These are phyloP conservation scores for Tricholoma sp. DNA, from an alignment of 768 basidiomycete genomes.

Conservation along the genomic window DNA sequence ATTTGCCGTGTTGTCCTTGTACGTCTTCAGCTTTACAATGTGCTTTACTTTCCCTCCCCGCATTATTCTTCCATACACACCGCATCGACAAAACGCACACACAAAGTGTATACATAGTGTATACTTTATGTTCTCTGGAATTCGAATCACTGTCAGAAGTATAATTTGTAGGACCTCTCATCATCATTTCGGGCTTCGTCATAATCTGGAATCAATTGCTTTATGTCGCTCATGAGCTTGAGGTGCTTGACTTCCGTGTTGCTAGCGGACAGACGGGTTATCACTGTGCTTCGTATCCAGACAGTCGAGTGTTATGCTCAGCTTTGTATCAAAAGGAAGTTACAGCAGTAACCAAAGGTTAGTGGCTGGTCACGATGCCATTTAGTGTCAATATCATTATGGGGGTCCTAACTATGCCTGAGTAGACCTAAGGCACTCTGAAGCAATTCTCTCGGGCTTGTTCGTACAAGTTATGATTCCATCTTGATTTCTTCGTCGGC, in stretches of 20 bases:
- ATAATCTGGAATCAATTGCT: neutral
- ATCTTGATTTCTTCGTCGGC: no score
- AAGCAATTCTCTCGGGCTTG: no score
- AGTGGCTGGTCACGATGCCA: no score
- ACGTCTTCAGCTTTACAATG: neutral
- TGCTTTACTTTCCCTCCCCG: neutral
- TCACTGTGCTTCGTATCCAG: no score
- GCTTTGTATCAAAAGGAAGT: no score
- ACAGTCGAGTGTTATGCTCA: no score
- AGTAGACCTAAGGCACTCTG: no score
- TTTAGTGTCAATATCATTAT: no score
- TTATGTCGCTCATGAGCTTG: neutral
- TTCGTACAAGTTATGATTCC: no score
- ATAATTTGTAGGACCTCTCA: neutral
- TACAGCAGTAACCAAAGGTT: no score
- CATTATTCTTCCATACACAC: slow-evolving; percentile 2
- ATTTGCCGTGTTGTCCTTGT: neutral
- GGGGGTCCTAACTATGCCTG: no score
- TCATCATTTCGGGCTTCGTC: slow-evolving; percentile 3
- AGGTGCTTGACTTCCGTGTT: neutral
- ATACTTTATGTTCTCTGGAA: slow-evolving; percentile 3
- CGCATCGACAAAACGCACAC: neutral
- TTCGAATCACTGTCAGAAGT: neutral
- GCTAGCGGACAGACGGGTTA: no score
- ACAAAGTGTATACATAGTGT: slow-evolving; percentile 1